Conservation (phyloP, 2,329 filamentous ascomycete species). For the Epichloe coenophiala region DNA sequence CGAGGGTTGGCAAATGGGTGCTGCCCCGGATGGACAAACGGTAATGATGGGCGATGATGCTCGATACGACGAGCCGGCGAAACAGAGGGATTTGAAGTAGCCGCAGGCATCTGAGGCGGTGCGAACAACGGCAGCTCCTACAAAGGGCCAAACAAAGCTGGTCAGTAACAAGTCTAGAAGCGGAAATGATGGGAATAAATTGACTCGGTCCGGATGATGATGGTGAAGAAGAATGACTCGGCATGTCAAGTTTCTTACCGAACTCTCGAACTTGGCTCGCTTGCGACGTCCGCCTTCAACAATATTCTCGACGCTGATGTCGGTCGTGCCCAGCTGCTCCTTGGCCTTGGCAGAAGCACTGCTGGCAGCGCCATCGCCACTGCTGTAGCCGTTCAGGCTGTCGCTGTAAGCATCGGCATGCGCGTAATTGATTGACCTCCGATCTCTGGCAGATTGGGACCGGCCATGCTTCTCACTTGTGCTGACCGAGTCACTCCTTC, state of each 20-base stretch:
- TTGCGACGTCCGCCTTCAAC: conserved; percentile 93
- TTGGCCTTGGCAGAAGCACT: conserved; percentile 62
- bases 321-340: conserved; percentile 83
- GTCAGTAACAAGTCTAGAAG: background rate
- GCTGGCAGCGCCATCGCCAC: conserved; percentile 68
- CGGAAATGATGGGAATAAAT: too few relatives aligned
- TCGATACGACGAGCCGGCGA: conserved; percentile 77
- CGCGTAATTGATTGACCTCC: conserved; percentile 30
- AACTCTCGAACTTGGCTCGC: conserved; percentile 90
- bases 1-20: conserved; percentile 69
- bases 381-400: conserved; percentile 64
- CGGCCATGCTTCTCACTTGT: conserved; percentile 51
- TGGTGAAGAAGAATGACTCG: too few relatives aligned
- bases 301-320: conserved; percentile 97
- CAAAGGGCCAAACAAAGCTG: background rate
- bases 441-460: conserved; percentile 57
- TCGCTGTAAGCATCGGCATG: conserved; percentile 52
- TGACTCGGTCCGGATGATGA: too few relatives aligned
- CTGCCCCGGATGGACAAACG: conserved; percentile 62
- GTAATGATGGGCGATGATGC: conserved; percentile 57
- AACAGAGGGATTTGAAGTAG: conserved; percentile 93
- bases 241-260: conserved; percentile 48
- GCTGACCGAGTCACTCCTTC: conserved; percentile 62
- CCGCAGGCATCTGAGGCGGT: conserved; percentile 82
- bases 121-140: conserved; percentile 94